Conservation (phyloP, 1,284 basidiomycete species). For the Austroboletus rostrupii region DNA sequence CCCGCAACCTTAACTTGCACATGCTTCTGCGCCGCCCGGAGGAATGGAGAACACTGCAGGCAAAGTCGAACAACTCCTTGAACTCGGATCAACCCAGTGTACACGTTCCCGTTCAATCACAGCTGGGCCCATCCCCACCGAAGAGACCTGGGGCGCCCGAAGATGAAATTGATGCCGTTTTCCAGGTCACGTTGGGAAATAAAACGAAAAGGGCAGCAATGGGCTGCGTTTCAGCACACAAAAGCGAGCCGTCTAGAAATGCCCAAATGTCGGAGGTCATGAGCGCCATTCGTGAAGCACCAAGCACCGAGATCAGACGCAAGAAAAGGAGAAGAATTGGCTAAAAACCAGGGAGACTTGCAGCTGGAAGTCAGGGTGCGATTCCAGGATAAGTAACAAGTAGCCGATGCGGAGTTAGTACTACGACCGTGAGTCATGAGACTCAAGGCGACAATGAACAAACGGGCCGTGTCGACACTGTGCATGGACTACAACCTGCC, state of each 20-base stretch:
- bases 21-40: conserved; percentile 75
- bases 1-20: conserved; percentile 73
- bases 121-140: not conserved
- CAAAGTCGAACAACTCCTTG: conserved; percentile 17
- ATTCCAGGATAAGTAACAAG: too few relatives aligned
- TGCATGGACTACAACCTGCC: not conserved
- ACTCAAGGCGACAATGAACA: too few relatives aligned
- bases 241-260: conserved; percentile 19
- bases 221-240: conserved; percentile 4
- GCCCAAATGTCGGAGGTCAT: conserved; percentile 33
- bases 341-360: not conserved
- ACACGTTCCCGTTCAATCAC: conserved; percentile 1
- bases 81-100: conserved; percentile 6
- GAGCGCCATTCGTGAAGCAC: conserved; percentile 26
- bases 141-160: conserved; percentile 16
- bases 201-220: conserved; percentile 47
- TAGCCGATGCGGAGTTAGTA: not conserved
- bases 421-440: too few relatives aligned
- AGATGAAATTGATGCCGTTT: conserved; percentile 74
- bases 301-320: conserved; percentile 16
- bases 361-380: too few relatives aligned
- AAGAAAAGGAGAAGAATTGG: conserved; percentile 21
- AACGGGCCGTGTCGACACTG: too few relatives aligned
- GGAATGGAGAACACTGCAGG: conserved; percentile 72
- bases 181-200: conserved; percentile 52